Evolutionary conservation across 1,284 basidiomycete genomes (phyloP).

Genomic region (Puccinia novopanici): DNA sequence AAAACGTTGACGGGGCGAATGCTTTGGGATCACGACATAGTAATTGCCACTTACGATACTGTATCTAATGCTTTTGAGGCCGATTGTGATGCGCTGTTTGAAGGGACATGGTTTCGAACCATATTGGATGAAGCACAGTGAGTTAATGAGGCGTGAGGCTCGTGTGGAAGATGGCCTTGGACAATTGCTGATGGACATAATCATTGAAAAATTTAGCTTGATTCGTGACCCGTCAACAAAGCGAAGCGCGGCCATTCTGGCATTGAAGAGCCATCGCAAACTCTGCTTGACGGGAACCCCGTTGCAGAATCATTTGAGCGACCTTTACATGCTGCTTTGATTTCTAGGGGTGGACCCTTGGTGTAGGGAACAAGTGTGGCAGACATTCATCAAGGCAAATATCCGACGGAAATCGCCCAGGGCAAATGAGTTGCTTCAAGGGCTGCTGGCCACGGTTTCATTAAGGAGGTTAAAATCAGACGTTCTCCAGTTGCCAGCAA

Average conservation of each 20-base stretch:
- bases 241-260: slow-evolving; percentile 10
- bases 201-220: too few relatives aligned
- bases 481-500: too few relatives aligned
- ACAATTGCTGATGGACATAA: too few relatives aligned
- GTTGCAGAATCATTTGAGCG: slow-evolving; percentile 11
- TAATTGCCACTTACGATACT: slow-evolving; percentile 11
- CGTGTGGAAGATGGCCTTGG: not conserved
- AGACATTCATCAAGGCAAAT: slow-evolving; percentile 22
- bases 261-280: not conserved
- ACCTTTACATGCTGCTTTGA: slow-evolving; percentile 5
- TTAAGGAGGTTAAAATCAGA: too few relatives aligned
- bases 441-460: too few relatives aligned
- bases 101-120: slow-evolving; percentile 1
- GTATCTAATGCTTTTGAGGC: not conserved
- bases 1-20: not conserved
- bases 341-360: not conserved
- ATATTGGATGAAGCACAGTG: slow-evolving; percentile 22
- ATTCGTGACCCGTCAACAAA: not conserved
- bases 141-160: not conserved
- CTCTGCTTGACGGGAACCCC: slow-evolving; percentile 18
- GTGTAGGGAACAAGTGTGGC: slow-evolving; percentile 8
- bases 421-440: slow-evolving; percentile 5
- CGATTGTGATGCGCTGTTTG: slow-evolving; percentile 2
- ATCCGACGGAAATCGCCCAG: not conserved
- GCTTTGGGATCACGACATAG: not conserved